Percentiles rank a stretch among this genome's conserved stretches.
phyloP scores from a whole-genome alignment of 345 rosid genomes.

The Citrus maxima region DNA sequence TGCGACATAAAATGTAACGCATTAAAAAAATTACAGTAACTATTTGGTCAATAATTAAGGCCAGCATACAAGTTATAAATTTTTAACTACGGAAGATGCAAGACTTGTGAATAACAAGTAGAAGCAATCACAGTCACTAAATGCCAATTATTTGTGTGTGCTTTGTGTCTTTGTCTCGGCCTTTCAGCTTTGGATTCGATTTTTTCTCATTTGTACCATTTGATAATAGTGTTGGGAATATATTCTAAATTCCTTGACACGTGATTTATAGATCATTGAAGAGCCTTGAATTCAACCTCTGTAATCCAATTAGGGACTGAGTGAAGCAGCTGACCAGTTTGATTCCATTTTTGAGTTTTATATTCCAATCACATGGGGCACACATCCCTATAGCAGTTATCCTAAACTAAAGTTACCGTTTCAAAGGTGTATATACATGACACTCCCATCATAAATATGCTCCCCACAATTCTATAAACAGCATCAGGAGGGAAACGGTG shows the following conservation, averaged over 20 bases:
- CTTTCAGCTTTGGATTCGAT: not conserved
- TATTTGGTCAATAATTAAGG: not conserved
- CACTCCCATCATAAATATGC: not conserved
- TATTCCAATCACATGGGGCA: not conserved
- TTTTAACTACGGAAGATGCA: not conserved
- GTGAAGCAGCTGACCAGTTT: not conserved
- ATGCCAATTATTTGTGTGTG: not conserved
- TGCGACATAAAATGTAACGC: not conserved
- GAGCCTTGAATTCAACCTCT: not conserved
- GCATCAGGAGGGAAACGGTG: not conserved
- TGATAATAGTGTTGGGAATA: not conserved
- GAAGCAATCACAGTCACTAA: not conserved
- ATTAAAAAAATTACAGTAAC: not conserved
- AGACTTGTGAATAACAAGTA: not conserved
- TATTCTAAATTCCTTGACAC: not conserved
- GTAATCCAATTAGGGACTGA: not conserved
- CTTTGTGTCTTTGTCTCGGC: not conserved
- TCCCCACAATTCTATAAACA: not conserved
- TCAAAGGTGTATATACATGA: not conserved
- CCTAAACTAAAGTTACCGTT: not conserved
- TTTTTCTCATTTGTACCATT: not conserved
- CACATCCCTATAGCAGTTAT: not conserved
- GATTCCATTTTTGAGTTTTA: not conserved
- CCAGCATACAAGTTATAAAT: not conserved
- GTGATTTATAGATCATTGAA: not conserved